These are phyloP conservation scores for Annulohypoxylon maeteangense DNA, from an alignment of 495 filamentous ascomycete genomes.

Conservation along the genomic window DNA sequence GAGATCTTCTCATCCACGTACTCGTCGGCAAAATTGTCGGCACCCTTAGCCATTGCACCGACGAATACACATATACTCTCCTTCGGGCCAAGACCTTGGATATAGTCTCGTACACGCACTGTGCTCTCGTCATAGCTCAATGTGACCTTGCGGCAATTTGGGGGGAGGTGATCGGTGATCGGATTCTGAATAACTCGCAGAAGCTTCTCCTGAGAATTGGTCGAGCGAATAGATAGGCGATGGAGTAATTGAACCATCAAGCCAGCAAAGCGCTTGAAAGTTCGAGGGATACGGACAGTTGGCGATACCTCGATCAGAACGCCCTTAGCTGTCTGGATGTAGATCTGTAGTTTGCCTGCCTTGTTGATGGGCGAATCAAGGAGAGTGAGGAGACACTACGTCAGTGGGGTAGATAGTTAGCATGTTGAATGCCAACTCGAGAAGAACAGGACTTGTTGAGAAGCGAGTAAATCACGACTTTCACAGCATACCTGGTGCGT, in stretches of 20 bases:
- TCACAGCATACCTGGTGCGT: conserved; percentile 83
- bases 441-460: conserved; percentile 30
- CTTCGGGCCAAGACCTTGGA: conserved; percentile 76
- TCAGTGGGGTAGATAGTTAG: conserved; percentile 46
- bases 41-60: conserved; percentile 96
- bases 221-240: conserved; percentile 92
- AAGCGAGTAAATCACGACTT: conserved; percentile 7
- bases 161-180: conserved; percentile 94
- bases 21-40: conserved; percentile 92
- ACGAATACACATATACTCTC: conserved; percentile 98
- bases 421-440: conserved; percentile 56
- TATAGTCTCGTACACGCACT: conserved; percentile 87
- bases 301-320: conserved; percentile 98
- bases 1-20: conserved; percentile 97
- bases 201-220: conserved; percentile 95
- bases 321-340: conserved; percentile 96
- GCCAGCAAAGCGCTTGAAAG: conserved; percentile 98
- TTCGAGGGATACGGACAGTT: conserved; percentile 94
- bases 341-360: conserved; percentile 95
- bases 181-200: conserved; percentile 98
- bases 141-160: conserved; percentile 97
- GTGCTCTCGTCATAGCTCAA: conserved; percentile 90
- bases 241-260: conserved; percentile 99
- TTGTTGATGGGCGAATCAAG: conserved; percentile 99
- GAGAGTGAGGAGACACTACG: conserved; percentile 93